Evolutionary conservation across 1,139 yeast genomes (phyloP).

Genomic region (Yamadazyma conglobata): DNA sequence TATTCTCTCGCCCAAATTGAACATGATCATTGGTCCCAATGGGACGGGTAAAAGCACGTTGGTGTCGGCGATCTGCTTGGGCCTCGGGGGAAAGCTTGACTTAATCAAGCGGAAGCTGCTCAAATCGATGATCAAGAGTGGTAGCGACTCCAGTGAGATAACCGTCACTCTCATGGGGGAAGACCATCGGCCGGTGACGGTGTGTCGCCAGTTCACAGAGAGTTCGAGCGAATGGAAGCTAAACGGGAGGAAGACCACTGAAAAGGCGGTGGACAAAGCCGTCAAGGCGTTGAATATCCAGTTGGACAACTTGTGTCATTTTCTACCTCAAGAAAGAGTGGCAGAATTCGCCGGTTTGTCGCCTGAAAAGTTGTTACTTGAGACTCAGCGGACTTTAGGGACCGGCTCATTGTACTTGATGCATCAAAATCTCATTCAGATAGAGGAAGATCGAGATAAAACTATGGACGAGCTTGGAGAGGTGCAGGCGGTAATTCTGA

Average conservation of each 20-base stretch:
- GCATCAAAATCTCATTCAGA: conserved; percentile 55
- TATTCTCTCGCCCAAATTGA: conserved; percentile 75
- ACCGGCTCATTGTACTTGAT: conserved; percentile 51
- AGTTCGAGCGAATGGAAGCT: conserved; percentile 61
- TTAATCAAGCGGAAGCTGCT: conserved; percentile 75
- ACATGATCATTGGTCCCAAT: conserved; percentile 95
- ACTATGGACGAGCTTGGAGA: conserved; percentile 13
- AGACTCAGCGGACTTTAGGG: conserved; percentile 81
- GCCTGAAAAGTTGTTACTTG: conserved; percentile 69
- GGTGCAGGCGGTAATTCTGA: conserved; percentile 19
- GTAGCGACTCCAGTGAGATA: conserved; percentile 52
- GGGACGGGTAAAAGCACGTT: conserved; percentile 96
- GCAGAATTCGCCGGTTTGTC: conserved; percentile 85
- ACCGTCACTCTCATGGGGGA: conserved; percentile 62
- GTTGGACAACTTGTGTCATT: conserved; percentile 88
- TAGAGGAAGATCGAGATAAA: conserved; percentile 41
- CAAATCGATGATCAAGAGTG: conserved; percentile 76
- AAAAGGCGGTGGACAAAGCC: conserved; percentile 41
- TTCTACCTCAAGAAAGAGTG: conserved; percentile 92
- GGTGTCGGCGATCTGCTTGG: conserved; percentile 90
- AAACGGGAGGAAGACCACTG: conserved; percentile 43
- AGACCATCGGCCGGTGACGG: conserved; percentile 25
- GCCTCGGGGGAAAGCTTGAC: conserved; percentile 78
- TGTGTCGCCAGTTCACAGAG: conserved; percentile 37
- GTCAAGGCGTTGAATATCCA: conserved; percentile 66